Evolutionary conservation across 768 basidiomycete species (phyloP), one percentile per base, ranked within the genome.

Genomic region (Boletus subparvulus): DNA sequence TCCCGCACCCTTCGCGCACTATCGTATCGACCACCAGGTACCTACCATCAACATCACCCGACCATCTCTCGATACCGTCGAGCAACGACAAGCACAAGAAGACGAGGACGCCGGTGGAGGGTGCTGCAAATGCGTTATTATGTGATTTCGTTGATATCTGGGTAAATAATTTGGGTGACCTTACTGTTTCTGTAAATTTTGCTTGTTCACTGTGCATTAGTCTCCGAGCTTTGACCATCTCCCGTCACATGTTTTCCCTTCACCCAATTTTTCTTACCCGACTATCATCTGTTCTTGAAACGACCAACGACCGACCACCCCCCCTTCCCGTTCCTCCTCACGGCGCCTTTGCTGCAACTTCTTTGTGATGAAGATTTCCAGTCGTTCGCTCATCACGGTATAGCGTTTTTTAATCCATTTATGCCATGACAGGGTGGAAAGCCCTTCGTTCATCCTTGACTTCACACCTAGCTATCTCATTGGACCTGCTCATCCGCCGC

Each of bases 71-170:
- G 73, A 74, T 21, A 26, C 55, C 3, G 59, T 47, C 37, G 69
- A 72, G 50, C 69, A 63, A 44, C 61, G 63, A 44, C 75, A 51
- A 52, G 61, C 62, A 49, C 69, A 64, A 42, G 61, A 66, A 39
- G 73, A 74, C 12, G 81, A 84, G 35, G 82, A 86, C 8, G 80
- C 79, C 14, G 69, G 65, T 2, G 76, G 71, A 33, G 81, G 77
- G 32, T 92, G 90, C 68, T 92, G 90, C 78, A 88, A 86, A 74
- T 92, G 90, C 74, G 74, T 89, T 63, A 80, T 92, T 70, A 92
- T 92, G 90, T 92, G 83, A 90, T 72, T 59, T 52, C 52, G 48
- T 52, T 44, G 57, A 54, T 59, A 54, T 62, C 43, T 30, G 59
- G 61, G 50, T 60, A 32, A 32, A 32, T 32, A 32, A 60, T 62